Conservation (phyloP, 805 yeast genomes). For the Saccharomycopsis malanga region DNA sequence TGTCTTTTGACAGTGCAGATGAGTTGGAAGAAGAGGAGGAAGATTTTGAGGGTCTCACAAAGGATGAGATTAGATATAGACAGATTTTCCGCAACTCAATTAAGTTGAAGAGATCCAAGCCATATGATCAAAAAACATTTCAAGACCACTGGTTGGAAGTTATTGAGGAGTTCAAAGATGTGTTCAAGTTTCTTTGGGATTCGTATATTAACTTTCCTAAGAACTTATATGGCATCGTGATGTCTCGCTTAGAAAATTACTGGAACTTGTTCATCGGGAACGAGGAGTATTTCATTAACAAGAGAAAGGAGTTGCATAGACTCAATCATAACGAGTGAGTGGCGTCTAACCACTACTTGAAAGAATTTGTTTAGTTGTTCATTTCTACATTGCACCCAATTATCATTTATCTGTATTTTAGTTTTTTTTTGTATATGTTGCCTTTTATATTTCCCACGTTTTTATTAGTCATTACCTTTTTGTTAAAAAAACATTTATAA, state of each 20-base stretch:
- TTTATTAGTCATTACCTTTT: too few species aligned
- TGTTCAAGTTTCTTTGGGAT: slow-evolving; percentile 14
- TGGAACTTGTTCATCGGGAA: slow-evolving; percentile 21
- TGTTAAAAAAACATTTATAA: too few species aligned
- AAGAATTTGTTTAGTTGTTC: too few species aligned
- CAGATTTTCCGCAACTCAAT: slow-evolving; percentile 16
- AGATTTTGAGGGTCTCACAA: slow-evolving; percentile 21
- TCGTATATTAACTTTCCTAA: slow-evolving; percentile 20
- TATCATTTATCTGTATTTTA: too few species aligned
- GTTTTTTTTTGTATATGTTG: too few species aligned
- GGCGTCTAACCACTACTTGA: too few species aligned
- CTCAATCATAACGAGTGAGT: background rate
- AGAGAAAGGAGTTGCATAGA: background rate
- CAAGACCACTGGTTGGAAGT: slow-evolving; percentile 18
- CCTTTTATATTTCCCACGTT: too few species aligned
- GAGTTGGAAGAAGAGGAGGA: slow-evolving; percentile 15
- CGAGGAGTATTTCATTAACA: background rate
- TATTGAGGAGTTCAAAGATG: slow-evolving; percentile 20
- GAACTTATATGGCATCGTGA: slow-evolving; percentile 9
- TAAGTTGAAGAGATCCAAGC: slow-evolving; percentile 11
- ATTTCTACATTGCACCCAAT: too few species aligned
- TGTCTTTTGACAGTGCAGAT: background rate
- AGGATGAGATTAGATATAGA: slow-evolving; percentile 9
- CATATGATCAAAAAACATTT: slow-evolving; percentile 13
- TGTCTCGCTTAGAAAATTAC: slow-evolving; percentile 10